These are phyloP conservation scores for Jamesozyma hellenica DNA, from an alignment of 805 yeast species.

Conservation along the genomic window DNA sequence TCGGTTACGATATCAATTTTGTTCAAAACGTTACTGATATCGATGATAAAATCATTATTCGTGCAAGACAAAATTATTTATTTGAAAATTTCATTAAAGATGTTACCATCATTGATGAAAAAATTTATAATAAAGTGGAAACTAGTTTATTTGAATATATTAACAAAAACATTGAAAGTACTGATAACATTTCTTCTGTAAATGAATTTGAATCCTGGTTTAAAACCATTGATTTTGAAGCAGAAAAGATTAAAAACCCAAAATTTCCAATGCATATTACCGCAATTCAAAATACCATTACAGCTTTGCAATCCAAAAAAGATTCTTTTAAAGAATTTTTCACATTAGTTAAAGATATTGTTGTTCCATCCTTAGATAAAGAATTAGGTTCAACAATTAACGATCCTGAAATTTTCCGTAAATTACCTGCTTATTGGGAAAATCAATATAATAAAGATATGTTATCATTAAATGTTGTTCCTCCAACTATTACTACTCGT, in stretches of 20 bases:
- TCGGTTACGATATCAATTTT: constrained; percentile 78
- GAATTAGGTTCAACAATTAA: constrained; percentile 66
- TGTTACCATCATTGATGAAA: constrained; percentile 10
- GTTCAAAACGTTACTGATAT: constrained; percentile 98
- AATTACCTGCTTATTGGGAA: constrained; percentile 87
- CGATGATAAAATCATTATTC: constrained; percentile 90
- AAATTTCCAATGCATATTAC: constrained; percentile 77
- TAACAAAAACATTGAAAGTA: constrained; percentile 43
- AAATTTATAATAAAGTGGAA: constrained; percentile 28
- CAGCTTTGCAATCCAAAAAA: constrained; percentile 14
- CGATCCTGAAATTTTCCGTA: constrained; percentile 75
- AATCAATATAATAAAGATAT: constrained; percentile 74
- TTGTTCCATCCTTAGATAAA: constrained; percentile 62
- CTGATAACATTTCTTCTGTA: constrained; percentile 17
- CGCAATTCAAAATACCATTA: constrained; percentile 50
- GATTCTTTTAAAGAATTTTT: constrained; percentile 34
- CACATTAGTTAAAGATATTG: constrained; percentile 53
- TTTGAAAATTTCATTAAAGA: constrained; percentile 38
- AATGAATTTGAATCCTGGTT: constrained; percentile 45
- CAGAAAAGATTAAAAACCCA: constrained; percentile 51
- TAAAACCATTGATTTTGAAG: constrained; percentile 37
- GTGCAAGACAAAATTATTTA: constrained; percentile 83
- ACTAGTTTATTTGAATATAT: constrained; percentile 42
- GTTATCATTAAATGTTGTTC: constrained; percentile 71
- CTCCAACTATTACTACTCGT: constrained; percentile 80